Conservation (phyloP, 805 yeast genomes). For the Cyberlindnera xylosilytica region DNA sequence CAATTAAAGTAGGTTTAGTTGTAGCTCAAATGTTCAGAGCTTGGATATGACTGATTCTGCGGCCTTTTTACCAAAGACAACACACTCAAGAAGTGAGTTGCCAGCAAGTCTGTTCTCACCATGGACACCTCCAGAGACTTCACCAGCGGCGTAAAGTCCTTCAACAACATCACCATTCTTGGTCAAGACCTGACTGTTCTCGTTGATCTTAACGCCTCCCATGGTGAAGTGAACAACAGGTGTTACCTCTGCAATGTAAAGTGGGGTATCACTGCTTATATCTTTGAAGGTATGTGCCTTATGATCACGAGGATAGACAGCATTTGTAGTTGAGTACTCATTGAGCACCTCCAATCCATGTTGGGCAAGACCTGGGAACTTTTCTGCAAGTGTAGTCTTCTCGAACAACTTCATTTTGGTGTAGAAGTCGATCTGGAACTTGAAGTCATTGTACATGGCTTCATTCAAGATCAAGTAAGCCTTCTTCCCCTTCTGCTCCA, state of each 20-base stretch:
- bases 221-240: slow-evolving; percentile 66
- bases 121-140: slow-evolving; percentile 66
- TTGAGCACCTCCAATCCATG: slow-evolving; percentile 23
- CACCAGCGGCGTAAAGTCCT: slow-evolving; percentile 63
- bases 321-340: slow-evolving; percentile 17
- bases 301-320: slow-evolving; percentile 37
- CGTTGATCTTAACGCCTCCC: slow-evolving; percentile 63
- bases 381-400: slow-evolving; percentile 29
- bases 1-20: no score
- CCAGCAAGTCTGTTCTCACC: slow-evolving; percentile 54
- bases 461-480: slow-evolving; percentile 39
- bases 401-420: slow-evolving; percentile 35
- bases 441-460: slow-evolving; percentile 42
- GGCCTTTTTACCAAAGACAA: slow-evolving; percentile 53
- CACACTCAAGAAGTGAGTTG: slow-evolving; percentile 26
- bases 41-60: neutral
- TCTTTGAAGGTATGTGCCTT: slow-evolving; percentile 32
- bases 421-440: slow-evolving; percentile 52
- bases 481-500: slow-evolving; percentile 27
- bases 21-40: neutral
- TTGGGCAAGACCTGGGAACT: slow-evolving; percentile 25
- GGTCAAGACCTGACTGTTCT: slow-evolving; percentile 40
- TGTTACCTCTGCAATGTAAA: slow-evolving; percentile 51
- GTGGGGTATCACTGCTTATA: slow-evolving; percentile 25
- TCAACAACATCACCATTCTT: slow-evolving; percentile 30